Base-by-base conservation (phyloP, 352 stramenopile genomes). In the Globisporangium orthogonon region DNA sequence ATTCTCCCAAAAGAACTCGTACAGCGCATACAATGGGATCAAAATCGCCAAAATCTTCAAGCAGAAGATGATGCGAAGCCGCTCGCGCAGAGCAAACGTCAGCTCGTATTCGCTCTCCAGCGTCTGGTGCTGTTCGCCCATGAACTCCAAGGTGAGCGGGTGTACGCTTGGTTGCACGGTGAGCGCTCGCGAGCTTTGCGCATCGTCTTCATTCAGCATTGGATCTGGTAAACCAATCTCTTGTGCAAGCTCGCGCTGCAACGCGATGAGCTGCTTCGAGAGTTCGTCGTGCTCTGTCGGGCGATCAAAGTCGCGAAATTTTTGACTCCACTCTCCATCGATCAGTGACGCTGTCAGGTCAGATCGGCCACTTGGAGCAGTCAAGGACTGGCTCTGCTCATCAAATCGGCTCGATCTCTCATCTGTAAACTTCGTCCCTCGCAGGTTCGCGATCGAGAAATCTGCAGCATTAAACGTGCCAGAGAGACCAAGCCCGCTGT, bases 61-160 rank as follows among this genome's bases (percentile, higher is more conserved):
- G 56, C 72, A 87, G 2, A 89, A 31, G 41, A 90, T 83, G 10
- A 92, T 73, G 23, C 84, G 82, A 23, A 70, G 56, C 7, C 76
- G 70, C 50, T 92, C 84, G 10, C 79, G 80, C 52, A 87, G 73
- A 0, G 81, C 71, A 67, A 94, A 94, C 0, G 73, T 85, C 18
- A 83, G 59, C 44, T 84, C 80, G 64, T 89, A 94, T 61, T 91
- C 80, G 33, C 54, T 67, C 54, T 94, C 82, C 4, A 94, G 68
- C 47, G 81, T 69, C 54, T 89, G 76, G 23, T 92, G 76, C 51
- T 92, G 72, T 46, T 94, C 84, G 1, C 84, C 84, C 82, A 92
- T 92, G 35, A 94, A 94, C 44, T 91, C 82, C 0, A 92, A 59
- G 0, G 84, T 91, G 14, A 94, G 66, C 0, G 84, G 84, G 31